These are phyloP conservation scores for Zygosaccharomyces sapae DNA, from an alignment of 1,139 yeast species.

Conservation along the genomic window DNA sequence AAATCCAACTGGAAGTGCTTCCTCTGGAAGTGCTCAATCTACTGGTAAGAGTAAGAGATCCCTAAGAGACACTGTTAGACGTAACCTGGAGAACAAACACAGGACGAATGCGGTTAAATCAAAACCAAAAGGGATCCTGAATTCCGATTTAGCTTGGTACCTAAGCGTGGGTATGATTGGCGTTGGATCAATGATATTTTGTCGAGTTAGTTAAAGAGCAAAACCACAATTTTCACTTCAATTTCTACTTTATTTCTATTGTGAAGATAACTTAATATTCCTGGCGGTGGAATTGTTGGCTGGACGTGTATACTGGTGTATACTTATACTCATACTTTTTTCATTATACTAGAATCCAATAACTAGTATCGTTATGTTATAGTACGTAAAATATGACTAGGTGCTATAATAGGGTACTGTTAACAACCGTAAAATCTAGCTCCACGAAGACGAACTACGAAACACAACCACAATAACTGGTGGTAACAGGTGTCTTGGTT, in stretches of 20 bases:
- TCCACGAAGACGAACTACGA: no score
- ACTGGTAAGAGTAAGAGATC: slow-evolving; percentile 32
- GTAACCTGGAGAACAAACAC: slow-evolving; percentile 74
- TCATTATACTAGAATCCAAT: not conserved
- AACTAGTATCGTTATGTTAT: no score
- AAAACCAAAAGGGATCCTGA: slow-evolving; percentile 16
- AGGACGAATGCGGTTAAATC: slow-evolving; percentile 60
- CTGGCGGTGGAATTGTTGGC: slow-evolving; percentile 3
- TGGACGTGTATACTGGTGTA: slow-evolving; percentile 6
- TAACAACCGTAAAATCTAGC: no score
- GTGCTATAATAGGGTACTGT: not conserved
- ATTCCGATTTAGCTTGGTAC: slow-evolving; percentile 29
- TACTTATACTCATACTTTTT: not conserved
- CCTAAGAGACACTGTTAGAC: slow-evolving; percentile 50
- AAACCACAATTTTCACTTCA: no score
- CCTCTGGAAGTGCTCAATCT: slow-evolving; percentile 30
- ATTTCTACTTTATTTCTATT: no score
- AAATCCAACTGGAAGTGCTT: slow-evolving; percentile 63
- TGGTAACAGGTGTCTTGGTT: no score
- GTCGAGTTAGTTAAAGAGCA: slow-evolving; percentile 13
- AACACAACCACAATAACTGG: no score
- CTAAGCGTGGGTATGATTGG: slow-evolving; percentile 29
- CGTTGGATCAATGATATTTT: slow-evolving; percentile 31
- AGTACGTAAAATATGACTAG: slow-evolving; percentile 5
- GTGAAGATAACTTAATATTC: no score